Percentiles rank a stretch among this genome's conserved stretches.
Conservation (phyloP, 2,329 filamentous ascomycete genomes). For the Ceratocystis smalleyi region DNA sequence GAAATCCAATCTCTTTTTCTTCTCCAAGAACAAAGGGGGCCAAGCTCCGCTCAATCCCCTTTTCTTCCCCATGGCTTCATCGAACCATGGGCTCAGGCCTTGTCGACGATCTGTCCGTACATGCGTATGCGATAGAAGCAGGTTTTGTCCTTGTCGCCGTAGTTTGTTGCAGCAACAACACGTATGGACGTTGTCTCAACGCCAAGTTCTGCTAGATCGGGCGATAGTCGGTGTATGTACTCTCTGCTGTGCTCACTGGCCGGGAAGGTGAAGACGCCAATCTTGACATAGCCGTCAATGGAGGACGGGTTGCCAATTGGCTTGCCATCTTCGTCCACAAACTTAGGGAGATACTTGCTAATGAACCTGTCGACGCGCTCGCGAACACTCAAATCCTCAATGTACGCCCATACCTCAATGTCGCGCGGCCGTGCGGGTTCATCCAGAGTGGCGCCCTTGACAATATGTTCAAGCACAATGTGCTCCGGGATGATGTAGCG, state of each 20-base stretch:
- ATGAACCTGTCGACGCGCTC: conserved; percentile 31
- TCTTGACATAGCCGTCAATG: conserved; percentile 35
- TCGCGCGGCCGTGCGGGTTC: conserved; percentile 47
- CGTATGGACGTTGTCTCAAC: conserved; percentile 37
- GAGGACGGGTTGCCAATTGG: conserved; percentile 19
- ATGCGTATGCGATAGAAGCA: conserved; percentile 50
- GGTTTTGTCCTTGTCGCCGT: conserved; percentile 42
- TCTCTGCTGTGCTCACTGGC: conserved; percentile 30
- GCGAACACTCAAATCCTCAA: conserved; percentile 32
- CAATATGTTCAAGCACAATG: conserved; percentile 57
- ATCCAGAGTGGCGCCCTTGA: conserved; percentile 43
- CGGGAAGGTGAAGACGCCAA: conserved; percentile 41
- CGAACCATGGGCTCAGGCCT: neutral
- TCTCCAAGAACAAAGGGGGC: neutral
- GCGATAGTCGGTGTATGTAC: conserved; percentile 38
- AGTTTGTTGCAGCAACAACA: conserved; percentile 42
- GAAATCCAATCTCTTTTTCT: neutral
- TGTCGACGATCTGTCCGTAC: conserved; percentile 31
- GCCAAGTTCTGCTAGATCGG: conserved; percentile 33
- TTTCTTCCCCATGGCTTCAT: neutral
- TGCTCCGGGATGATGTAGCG: conserved; percentile 48
- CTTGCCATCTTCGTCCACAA: conserved; percentile 17
- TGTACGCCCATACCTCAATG: conserved; percentile 54
- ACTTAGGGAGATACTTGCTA: conserved; percentile 27
- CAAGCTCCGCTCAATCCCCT: neutral